Evolutionary conservation across 208 protist species (phyloP), one percentile per base, ranked within the genome.

Genomic region (Entamoeba dispar): DNA sequence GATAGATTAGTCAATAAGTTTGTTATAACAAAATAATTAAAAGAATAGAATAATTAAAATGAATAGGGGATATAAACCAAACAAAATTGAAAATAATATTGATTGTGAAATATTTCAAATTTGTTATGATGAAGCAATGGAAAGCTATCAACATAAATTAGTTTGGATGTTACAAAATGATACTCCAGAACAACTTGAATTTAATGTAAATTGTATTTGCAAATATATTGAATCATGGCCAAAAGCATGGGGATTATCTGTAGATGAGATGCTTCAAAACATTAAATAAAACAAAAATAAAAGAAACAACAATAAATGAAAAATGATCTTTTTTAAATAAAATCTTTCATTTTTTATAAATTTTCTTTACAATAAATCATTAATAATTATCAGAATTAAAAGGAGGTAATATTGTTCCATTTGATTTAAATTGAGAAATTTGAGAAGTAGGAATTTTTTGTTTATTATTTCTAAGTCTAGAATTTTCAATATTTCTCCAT

Each of bases 21-120:
- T 86, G 61, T 86, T 12, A n/a, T 5, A 12, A 69, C 6, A n/a
- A 69, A 69, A 27, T 69, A n/a, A 69, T 69, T 69, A 69, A n/a
- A 14, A 69, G 1, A 86, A 43, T 86, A 22, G 34, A 34, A 86
- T 38, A 86, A 86, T 86, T 12, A 86, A 12, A 1, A 34, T 86
- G 4, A 86, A 55, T 55, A 86, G 93, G 15, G 77, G 77, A 12
- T 93, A 93, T 93, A 61, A 93, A 61, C 27, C 86, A 91, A 91
- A 93, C 8, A 93, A 93, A 91, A 31, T 93, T 27, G 31, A 27
- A 92, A 91, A 69, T 38, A 93, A 93, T 91, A 27, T 93, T 93
- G 92, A 93, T 38, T 69, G 55, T 69, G 92, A 93, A 93, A 93
- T 93, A 69, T 93, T 93, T 38, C 50, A 91, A 92, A 22, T 93